Base-by-base conservation (phyloP, 139 green algal genomes). In the Zygnema cylindricum region DNA sequence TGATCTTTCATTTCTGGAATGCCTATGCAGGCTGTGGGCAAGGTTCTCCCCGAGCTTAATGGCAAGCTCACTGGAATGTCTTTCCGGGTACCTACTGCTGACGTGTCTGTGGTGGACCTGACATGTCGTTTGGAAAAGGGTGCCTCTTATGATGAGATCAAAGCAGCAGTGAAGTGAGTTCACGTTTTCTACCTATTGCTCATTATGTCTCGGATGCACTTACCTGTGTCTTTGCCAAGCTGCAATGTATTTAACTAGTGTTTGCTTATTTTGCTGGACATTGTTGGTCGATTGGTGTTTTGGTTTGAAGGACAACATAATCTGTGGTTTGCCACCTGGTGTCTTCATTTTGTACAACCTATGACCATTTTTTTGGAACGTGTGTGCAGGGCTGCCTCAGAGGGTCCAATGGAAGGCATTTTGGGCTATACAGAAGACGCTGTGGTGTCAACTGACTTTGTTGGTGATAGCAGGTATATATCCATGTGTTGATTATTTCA, bases 21-120 rank as follows among this genome's bases (percentile, higher is more conserved):
- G 7, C 49, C 7, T 63, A 22, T 90, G 81, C 75, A 90, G 81
- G 92, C 92, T 21, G 92, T 95, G 0, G 93, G 93, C 41, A 94
- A 97, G 93, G 96, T 99, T 69, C 94, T 99, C 54, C 97, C 97
- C 7, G 93, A 96, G 77, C 95, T 99, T 2, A 98, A 99, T 88
- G 97, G 97, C 93, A 99, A 99, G 95, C 94, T 99, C 38, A 99
- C 97, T 0, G 97, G 97, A 86, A 99, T 99, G 97, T 95, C 97
- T 25, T 99, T 99, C 95, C 95, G 97, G 42, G 97, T 99, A 69
- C 97, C 97, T 77, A 98, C 95, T 87, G 92, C 94, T 49, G 96
- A 99, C 79, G 97, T 99, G 73, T 98, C 95, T 0, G 97, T 99
- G 11, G 97, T 99, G 25, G 97, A 99, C 93, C 93, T 99, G 23